A percentile compares a stretch with the other conserved stretches of the same genome.
phyloP scores from a whole-genome alignment of 352 stramenopile species.

The Bremia lactucae region DNA sequence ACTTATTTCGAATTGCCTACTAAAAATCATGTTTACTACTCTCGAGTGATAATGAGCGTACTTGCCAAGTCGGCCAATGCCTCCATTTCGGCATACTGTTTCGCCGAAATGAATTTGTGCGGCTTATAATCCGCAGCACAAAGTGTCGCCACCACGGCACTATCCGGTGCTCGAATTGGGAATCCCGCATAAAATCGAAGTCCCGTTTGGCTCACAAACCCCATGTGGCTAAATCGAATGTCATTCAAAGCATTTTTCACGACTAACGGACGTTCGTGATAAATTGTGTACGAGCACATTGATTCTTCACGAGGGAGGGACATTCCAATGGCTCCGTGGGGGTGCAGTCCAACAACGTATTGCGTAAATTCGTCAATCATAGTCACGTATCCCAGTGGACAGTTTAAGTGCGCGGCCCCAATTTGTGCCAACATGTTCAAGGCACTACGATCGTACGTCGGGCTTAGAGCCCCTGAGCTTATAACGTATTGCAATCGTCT shows the following conservation, averaged over 20 bases:
- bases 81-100: conserved; percentile 70
- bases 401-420: conserved; percentile 37
- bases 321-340: conserved; percentile 16
- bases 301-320: conserved; percentile 36
- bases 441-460: conserved; percentile 38
- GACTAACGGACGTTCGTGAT: conserved; percentile 45
- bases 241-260: conserved; percentile 53
- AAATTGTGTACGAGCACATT: conserved; percentile 51
- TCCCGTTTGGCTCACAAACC: conserved; percentile 30
- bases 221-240: conserved; percentile 54
- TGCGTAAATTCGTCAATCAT: conserved; percentile 46
- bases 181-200: conserved; percentile 67
- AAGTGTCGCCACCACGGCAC: conserved; percentile 39
- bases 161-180: conserved; percentile 39
- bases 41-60: conserved; percentile 29
- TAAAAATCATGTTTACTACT: no score
- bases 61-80: conserved; percentile 38
- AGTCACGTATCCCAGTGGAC: conserved; percentile 47
- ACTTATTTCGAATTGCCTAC: no score
- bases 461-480: conserved; percentile 26
- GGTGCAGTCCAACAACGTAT: conserved; percentile 31
- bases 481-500: conserved; percentile 32
- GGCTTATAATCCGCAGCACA: conserved; percentile 39
- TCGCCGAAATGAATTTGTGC: conserved; percentile 55
- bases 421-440: conserved; percentile 43